Percentiles rank a stretch among this genome's conserved stretches.
Evolutionary conservation across 441 rosid species (phyloP).

Genomic region (Eutrema salsugineum): DNA sequence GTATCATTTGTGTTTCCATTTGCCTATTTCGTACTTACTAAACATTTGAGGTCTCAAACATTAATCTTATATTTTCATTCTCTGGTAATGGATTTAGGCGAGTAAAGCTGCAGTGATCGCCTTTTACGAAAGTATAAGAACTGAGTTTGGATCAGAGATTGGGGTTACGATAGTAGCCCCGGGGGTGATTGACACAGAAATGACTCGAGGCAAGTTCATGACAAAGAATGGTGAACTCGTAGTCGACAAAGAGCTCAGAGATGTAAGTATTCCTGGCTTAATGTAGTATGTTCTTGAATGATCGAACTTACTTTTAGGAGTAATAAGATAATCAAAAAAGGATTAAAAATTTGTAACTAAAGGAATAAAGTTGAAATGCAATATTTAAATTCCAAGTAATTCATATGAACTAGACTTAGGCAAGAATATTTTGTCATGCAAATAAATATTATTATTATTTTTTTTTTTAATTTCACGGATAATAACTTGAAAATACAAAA

Average conservation of each 20-base stretch:
- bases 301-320: neutral
- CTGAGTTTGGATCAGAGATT: slow-evolving; percentile 42
- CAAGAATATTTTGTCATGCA: neutral
- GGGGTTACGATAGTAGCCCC: slow-evolving; percentile 55
- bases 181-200: slow-evolving; percentile 39
- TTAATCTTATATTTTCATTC: neutral
- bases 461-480: neutral
- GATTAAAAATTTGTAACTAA: neutral
- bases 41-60: neutral
- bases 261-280: slow-evolving; percentile 34
- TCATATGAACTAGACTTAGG: no score
- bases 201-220: slow-evolving; percentile 48
- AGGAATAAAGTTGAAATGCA: neutral
- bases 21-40: neutral
- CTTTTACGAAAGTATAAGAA: slow-evolving; percentile 51
- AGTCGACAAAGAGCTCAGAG: slow-evolving; percentile 46
- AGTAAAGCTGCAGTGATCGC: slow-evolving; percentile 53
- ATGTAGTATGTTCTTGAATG: neutral
- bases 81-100: slow-evolving; percentile 34
- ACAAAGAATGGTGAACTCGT: slow-evolving; percentile 36
- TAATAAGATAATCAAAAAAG: neutral
- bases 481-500: neutral
- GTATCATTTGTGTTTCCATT: slow-evolving; percentile 14
- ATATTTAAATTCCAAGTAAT: neutral
- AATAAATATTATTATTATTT: neutral